Conservation (phyloP, 129 eudicot species). For the Helianthus annuus region DNA sequence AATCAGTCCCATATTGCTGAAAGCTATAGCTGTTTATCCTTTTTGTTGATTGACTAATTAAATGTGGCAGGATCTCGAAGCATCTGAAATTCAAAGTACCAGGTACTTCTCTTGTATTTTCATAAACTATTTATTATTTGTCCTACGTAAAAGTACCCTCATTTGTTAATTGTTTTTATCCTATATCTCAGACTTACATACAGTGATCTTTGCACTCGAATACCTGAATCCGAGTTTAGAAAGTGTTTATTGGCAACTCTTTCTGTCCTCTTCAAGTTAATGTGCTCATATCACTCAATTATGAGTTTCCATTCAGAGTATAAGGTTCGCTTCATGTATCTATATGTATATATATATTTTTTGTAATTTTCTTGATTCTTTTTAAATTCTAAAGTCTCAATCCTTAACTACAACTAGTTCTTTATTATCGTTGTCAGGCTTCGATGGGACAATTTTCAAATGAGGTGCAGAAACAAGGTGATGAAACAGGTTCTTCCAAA, state of each 20-base stretch:
- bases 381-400: slow-evolving; percentile 4
- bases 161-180: slow-evolving; percentile 17
- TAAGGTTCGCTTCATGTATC: slow-evolving; percentile 41
- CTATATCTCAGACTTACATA: slow-evolving; percentile 71
- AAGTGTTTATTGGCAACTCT: slow-evolving; percentile 76
- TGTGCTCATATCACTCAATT: slow-evolving; percentile 83
- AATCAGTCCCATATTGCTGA: background rate
- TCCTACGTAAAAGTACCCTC: slow-evolving; percentile 6
- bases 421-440: slow-evolving; percentile 36
- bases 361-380: slow-evolving; percentile 14
- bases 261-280: slow-evolving; percentile 74
- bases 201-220: slow-evolving; percentile 89
- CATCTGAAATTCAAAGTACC: slow-evolving; percentile 47
- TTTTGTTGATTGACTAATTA: slow-evolving; percentile 31
- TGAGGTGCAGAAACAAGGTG: slow-evolving; percentile 42
- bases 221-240: slow-evolving; percentile 96
- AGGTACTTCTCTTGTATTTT: slow-evolving; percentile 42
- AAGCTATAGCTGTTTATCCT: background rate
- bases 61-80: slow-evolving; percentile 66
- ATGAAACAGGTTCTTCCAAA: slow-evolving; percentile 20
- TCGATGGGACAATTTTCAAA: slow-evolving; percentile 32
- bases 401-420: slow-evolving; percentile 16
- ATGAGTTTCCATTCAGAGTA: slow-evolving; percentile 77
- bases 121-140: slow-evolving; percentile 5
- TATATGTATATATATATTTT: background rate